Conservation (phyloP, 2,329 filamentous ascomycete species). For the Xylaria sp. region DNA sequence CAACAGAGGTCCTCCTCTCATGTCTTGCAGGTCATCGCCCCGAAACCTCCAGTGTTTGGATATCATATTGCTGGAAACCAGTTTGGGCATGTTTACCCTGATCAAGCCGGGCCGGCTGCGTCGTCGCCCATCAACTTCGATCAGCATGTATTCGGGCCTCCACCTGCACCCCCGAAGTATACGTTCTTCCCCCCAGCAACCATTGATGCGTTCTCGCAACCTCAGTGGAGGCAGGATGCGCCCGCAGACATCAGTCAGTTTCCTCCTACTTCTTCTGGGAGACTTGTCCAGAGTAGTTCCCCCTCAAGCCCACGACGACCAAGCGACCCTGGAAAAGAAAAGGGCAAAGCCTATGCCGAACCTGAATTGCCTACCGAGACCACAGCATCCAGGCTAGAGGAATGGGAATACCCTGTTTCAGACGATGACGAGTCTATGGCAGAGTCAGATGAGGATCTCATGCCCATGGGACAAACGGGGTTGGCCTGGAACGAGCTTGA, state of each 20-base stretch:
- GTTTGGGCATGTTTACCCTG: conserved; percentile 35
- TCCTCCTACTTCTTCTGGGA: conserved; percentile 20
- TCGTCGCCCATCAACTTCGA: conserved; percentile 30
- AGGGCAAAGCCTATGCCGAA: conserved; percentile 26
- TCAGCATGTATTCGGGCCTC: conserved; percentile 28
- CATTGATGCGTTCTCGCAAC: conserved; percentile 32
- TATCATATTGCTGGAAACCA: conserved; percentile 37
- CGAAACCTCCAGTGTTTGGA: conserved; percentile 49
- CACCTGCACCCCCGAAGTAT: conserved; percentile 29
- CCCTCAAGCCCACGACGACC: conserved; percentile 17
- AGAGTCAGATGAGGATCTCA: conserved; percentile 22
- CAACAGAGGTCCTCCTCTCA: conserved; percentile 44
- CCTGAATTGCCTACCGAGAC: conserved; percentile 9
- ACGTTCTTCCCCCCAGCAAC: conserved; percentile 38
- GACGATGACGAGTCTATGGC: conserved; percentile 66
- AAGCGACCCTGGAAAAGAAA: conserved; percentile 15
- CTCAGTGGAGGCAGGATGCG: conserved; percentile 30
- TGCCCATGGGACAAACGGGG: conserved; percentile 30
- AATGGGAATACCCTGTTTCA: conserved; percentile 51
- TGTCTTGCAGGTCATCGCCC: conserved; percentile 52
- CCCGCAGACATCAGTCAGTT: conserved; percentile 30
- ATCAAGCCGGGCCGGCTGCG: conserved; percentile 37
- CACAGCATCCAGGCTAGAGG: conserved; percentile 20
- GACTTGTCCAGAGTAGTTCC: conserved; percentile 14
- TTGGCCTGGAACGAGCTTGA: conserved; percentile 45